Conservation (phyloP, 2,329 filamentous ascomycete genomes). For the Thielaviopsis ethacetica region DNA sequence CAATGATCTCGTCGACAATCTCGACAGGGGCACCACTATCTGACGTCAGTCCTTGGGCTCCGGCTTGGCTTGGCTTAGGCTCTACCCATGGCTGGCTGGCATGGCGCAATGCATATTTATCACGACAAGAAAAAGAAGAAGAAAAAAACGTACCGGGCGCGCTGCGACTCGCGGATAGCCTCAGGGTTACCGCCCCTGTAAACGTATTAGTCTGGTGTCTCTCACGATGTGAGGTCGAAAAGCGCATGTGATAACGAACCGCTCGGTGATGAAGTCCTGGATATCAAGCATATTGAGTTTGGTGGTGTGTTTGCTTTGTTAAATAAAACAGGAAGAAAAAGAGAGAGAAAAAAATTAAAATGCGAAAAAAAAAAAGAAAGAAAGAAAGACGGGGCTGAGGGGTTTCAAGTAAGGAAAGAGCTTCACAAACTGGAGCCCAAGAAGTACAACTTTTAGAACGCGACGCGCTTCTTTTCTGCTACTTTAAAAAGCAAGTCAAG, state of each 20-base stretch:
- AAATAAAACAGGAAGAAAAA: not conserved
- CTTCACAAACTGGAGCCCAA: not conserved
- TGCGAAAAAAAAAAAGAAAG: not conserved
- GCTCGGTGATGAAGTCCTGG: conserved; percentile 65
- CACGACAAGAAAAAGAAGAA: not conserved
- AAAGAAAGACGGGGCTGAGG: not conserved
- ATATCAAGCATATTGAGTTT: conserved; percentile 50
- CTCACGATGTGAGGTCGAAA: not conserved
- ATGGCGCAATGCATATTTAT: not conserved
- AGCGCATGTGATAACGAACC: conserved; percentile 6
- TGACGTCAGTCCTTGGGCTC: not conserved
- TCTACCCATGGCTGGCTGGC: too few species aligned
- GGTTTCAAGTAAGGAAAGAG: not conserved
- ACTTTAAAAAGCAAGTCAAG: not conserved
- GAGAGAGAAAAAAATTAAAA: not conserved
- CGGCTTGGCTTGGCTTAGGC: not conserved
- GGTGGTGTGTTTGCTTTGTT: conserved; percentile 5
- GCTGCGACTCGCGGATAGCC: conserved; percentile 81
- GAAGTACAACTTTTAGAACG: not conserved
- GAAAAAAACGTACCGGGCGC: conserved; percentile 44
- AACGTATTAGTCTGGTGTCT: not conserved
- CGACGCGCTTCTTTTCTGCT: not conserved
- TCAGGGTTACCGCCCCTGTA: conserved; percentile 69
- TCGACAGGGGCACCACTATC: conserved; percentile 46
- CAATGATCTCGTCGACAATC: conserved; percentile 80